These are phyloP conservation scores for Arthroderma uncinatum DNA, from an alignment of 2,329 filamentous ascomycete species.

Conservation along the genomic window DNA sequence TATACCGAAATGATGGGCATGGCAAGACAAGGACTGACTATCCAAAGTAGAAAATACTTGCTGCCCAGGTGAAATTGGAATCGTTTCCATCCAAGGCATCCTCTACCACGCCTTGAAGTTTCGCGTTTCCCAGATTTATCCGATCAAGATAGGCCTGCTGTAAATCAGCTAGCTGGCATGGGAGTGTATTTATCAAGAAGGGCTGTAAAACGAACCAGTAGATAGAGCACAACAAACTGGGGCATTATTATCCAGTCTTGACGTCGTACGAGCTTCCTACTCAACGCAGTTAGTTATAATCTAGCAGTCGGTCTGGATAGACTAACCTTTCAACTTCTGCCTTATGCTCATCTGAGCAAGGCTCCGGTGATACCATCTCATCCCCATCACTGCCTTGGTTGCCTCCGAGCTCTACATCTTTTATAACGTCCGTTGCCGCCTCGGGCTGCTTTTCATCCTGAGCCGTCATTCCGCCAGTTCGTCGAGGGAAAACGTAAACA, in stretches of 20 bases:
- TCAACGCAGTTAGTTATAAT: not conserved
- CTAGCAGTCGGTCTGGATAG: not conserved
- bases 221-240: conserved; percentile 12
- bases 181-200: not conserved
- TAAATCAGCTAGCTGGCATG: not conserved
- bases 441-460: not conserved
- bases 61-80: conserved; percentile 13
- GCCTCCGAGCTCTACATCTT: not conserved
- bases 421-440: not conserved
- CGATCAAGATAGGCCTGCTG: conserved; percentile 13
- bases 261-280: conserved; percentile 13
- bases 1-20: not conserved
- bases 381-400: not conserved
- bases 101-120: conserved; percentile 12
- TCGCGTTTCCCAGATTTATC: conserved; percentile 14
- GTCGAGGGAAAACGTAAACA: not conserved
- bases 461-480: not conserved
- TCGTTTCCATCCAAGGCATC: conserved; percentile 10
- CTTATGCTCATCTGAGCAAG: not conserved
- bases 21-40: conserved; percentile 9
- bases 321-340: conserved; percentile 11
- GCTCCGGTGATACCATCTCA: not conserved
- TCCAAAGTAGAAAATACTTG: conserved; percentile 15
- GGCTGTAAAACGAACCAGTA: conserved; percentile 8
- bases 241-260: conserved; percentile 15